Percentiles rank a stretch among this genome's conserved stretches.
phyloP scores from a whole-genome alignment of 805 yeast genomes.

The Tetrapisispora phaffii region DNA sequence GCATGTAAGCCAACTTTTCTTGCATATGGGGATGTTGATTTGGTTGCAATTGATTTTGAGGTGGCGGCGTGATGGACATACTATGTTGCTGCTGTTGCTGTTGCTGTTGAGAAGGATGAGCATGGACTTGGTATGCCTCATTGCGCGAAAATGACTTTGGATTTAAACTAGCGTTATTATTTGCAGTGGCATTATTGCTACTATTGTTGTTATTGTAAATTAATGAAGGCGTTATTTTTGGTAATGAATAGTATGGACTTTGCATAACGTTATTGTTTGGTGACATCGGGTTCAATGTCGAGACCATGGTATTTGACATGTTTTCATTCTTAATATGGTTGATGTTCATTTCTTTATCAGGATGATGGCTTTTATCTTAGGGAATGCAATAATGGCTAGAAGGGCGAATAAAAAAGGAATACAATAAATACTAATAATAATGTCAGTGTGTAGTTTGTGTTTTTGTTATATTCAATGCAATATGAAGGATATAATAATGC shows the following conservation, averaged over 20 bases:
- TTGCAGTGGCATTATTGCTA: background rate
- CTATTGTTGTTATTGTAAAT: background rate
- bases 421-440: too few species aligned
- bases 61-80: background rate
- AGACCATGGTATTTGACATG: background rate
- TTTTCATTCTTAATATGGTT: conserved; percentile 1
- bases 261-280: background rate
- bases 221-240: background rate
- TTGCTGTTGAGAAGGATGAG: background rate
- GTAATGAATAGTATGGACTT: conserved; percentile 1
- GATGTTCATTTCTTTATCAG: background rate
- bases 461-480: background rate
- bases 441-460: too few species aligned
- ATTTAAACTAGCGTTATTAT: background rate
- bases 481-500: background rate
- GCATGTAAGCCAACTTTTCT: background rate
- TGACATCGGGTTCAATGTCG: background rate
- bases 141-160: background rate
- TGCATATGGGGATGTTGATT: background rate
- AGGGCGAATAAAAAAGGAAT: background rate
- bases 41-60: background rate
- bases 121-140: background rate
- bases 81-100: background rate
- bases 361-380: too few species aligned
- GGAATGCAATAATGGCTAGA: background rate